These are phyloP conservation scores for Pyrenochaeta sp. DNA, from an alignment of 2,329 filamentous ascomycete genomes.

Conservation along the genomic window DNA sequence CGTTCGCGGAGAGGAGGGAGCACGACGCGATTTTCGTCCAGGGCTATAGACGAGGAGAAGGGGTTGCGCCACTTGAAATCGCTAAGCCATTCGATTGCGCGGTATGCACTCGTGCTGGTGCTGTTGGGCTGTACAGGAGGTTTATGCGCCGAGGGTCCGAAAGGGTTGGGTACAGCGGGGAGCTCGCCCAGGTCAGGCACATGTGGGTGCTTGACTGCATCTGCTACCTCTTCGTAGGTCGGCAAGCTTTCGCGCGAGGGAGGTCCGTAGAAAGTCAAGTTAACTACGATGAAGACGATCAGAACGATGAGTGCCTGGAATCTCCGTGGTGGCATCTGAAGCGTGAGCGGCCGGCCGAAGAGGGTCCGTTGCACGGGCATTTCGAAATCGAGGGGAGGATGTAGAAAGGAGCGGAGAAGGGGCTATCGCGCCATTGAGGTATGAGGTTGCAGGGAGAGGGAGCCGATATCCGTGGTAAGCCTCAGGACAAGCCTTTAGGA, in stretches of 20 bases:
- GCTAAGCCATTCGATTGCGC: conserved; percentile 83
- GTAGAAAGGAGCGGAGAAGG: neutral
- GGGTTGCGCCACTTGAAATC: conserved; percentile 92
- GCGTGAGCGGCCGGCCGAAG: conserved; percentile 42
- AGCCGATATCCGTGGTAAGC: conserved; percentile 22
- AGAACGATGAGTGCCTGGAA: conserved; percentile 56
- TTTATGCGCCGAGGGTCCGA: conserved; percentile 73
- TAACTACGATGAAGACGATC: conserved; percentile 39
- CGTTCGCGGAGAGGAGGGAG: conserved; percentile 78
- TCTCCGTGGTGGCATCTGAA: conserved; percentile 55
- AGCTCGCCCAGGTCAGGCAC: conserved; percentile 41
- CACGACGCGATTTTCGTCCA: conserved; percentile 84
- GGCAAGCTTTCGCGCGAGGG: conserved; percentile 47
- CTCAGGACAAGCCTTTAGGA: neutral
- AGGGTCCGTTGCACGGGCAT: conserved; percentile 48
- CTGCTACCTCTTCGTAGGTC: conserved; percentile 45
- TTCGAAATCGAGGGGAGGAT: conserved; percentile 5
- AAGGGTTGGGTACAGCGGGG: conserved; percentile 65
- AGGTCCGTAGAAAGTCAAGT: conserved; percentile 50
- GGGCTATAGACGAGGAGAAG: conserved; percentile 80
- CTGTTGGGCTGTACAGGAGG: conserved; percentile 82
- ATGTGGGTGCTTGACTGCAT: conserved; percentile 50
- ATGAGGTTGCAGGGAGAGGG: conserved; percentile 2
- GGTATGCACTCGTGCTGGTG: conserved; percentile 63
- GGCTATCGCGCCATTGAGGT: conserved; percentile 19